Evolutionary conservation across 2,329 filamentous ascomycete species (phyloP).

Genomic region (Xylariaceae sp.): DNA sequence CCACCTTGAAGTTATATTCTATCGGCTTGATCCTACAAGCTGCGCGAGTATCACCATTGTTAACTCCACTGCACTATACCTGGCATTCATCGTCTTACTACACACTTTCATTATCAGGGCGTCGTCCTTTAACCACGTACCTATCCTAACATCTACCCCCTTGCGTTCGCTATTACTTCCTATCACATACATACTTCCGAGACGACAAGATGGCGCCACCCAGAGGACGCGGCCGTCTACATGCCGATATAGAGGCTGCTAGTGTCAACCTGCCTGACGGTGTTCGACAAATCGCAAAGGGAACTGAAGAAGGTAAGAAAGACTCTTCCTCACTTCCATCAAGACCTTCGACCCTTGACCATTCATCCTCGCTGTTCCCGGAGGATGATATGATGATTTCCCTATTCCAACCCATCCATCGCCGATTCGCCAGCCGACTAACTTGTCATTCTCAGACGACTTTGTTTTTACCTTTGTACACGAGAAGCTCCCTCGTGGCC

Average conservation of each 20-base stretch:
- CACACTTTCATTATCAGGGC: too few species aligned
- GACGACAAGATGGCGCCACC: slow-evolving; percentile 19
- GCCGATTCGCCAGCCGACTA: not conserved
- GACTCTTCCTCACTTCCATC: not conserved
- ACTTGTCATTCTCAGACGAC: slow-evolving; percentile 42
- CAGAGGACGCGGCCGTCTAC: slow-evolving; percentile 17
- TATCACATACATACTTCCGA: not conserved
- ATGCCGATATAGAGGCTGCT: slow-evolving; percentile 23
- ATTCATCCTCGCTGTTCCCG: not conserved
- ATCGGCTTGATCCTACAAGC: too few species aligned
- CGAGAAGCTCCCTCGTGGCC: slow-evolving; percentile 20
- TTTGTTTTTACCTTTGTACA: slow-evolving; percentile 54
- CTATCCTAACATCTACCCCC: too few species aligned
- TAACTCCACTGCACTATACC: too few species aligned
- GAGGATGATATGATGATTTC: not conserved
- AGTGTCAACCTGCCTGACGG: slow-evolving; percentile 14
- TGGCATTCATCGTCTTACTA: too few species aligned
- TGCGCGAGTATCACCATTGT: too few species aligned
- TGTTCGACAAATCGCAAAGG: slow-evolving; percentile 50
- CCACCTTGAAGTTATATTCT: too few species aligned
- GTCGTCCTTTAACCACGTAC: too few species aligned
- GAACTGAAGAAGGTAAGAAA: slow-evolving; percentile 53
- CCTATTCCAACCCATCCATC: not conserved
- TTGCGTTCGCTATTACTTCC: too few species aligned
- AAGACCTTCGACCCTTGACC: not conserved